phyloP scores from a whole-genome alignment of 1,284 basidiomycete genomes.

The Fomitopsis palustris region DNA sequence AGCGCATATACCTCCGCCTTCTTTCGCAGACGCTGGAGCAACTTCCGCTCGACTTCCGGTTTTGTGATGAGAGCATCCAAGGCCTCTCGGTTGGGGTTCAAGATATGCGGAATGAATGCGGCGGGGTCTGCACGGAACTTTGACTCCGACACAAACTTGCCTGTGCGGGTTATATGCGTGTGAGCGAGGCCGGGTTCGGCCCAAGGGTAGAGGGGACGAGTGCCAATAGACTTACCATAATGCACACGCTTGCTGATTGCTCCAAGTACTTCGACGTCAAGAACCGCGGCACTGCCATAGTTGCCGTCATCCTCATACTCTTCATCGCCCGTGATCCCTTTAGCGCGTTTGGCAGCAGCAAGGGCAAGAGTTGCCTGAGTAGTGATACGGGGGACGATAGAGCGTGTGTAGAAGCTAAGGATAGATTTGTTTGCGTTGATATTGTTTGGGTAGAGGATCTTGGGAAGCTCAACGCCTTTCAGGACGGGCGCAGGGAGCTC shows the following conservation, averaged over 20 bases:
- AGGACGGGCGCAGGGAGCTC: slow-evolving; percentile 84
- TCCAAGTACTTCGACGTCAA: slow-evolving; percentile 93
- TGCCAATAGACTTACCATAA: slow-evolving; percentile 63
- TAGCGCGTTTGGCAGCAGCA: slow-evolving; percentile 57
- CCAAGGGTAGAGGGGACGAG: not conserved
- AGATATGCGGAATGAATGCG: slow-evolving; percentile 90
- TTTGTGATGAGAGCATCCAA: slow-evolving; percentile 92
- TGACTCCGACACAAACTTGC: slow-evolving; percentile 98
- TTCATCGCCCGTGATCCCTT: slow-evolving; percentile 61
- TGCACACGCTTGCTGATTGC: slow-evolving; percentile 95
- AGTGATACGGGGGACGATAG: slow-evolving; percentile 84
- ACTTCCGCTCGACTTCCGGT: slow-evolving; percentile 87
- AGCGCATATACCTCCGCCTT: slow-evolving; percentile 94
- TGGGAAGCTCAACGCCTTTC: slow-evolving; percentile 71
- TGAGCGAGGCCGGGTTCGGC: not conserved
- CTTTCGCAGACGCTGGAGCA: slow-evolving; percentile 85
- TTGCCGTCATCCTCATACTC: slow-evolving; percentile 92
- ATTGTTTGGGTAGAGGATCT: slow-evolving; percentile 77
- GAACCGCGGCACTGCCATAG: slow-evolving; percentile 91
- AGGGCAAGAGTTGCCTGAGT: slow-evolving; percentile 60
- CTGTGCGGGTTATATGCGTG: slow-evolving; percentile 37
- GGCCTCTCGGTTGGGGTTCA: slow-evolving; percentile 67
- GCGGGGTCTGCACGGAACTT: slow-evolving; percentile 88
- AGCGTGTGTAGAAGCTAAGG: slow-evolving; percentile 81
- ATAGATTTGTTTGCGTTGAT: slow-evolving; percentile 91